These are phyloP conservation scores for Penicillium cinerascens DNA, from an alignment of 495 filamentous ascomycete genomes.

Conservation along the genomic window DNA sequence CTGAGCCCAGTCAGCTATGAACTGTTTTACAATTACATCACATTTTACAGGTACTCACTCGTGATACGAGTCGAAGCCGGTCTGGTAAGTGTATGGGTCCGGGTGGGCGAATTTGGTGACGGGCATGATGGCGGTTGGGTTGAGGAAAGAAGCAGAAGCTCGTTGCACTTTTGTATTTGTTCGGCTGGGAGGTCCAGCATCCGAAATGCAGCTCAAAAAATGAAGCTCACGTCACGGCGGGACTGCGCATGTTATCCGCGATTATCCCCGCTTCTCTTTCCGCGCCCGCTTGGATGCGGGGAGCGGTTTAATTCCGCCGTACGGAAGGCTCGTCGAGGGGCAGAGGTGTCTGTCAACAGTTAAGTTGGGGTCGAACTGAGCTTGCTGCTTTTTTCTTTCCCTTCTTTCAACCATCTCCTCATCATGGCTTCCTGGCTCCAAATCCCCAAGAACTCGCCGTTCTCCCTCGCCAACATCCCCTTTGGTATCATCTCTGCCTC, in stretches of 20 bases:
- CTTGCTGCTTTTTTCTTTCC: background rate
- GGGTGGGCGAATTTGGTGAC: slow-evolving; percentile 51
- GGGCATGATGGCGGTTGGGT: slow-evolving; percentile 41
- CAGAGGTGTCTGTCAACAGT: background rate
- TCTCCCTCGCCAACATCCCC: slow-evolving; percentile 87
- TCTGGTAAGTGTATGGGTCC: slow-evolving; percentile 57
- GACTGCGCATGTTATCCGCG: slow-evolving; percentile 11
- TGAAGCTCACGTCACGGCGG: background rate
- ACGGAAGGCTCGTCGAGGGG: slow-evolving; percentile 6
- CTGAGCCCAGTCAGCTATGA: slow-evolving; percentile 15
- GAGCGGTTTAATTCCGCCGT: slow-evolving; percentile 27
- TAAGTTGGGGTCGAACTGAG: slow-evolving; percentile 2
- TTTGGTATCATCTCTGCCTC: slow-evolving; percentile 79
- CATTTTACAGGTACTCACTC: slow-evolving; percentile 37
- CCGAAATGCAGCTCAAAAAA: background rate
- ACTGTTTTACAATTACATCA: background rate
- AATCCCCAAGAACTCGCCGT: slow-evolving; percentile 63
- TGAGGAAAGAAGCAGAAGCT: background rate
- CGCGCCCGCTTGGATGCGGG: slow-evolving; percentile 26
- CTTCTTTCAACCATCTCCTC: slow-evolving; percentile 6
- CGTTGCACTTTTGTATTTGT: background rate
- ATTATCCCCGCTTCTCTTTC: slow-evolving; percentile 16
- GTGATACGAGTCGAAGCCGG: slow-evolving; percentile 58
- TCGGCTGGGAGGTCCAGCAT: background rate
- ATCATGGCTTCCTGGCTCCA: slow-evolving; percentile 60